These are phyloP conservation scores for Kodamaea kaohsiungensis DNA, from an alignment of 805 yeast genomes.

Conservation along the genomic window DNA sequence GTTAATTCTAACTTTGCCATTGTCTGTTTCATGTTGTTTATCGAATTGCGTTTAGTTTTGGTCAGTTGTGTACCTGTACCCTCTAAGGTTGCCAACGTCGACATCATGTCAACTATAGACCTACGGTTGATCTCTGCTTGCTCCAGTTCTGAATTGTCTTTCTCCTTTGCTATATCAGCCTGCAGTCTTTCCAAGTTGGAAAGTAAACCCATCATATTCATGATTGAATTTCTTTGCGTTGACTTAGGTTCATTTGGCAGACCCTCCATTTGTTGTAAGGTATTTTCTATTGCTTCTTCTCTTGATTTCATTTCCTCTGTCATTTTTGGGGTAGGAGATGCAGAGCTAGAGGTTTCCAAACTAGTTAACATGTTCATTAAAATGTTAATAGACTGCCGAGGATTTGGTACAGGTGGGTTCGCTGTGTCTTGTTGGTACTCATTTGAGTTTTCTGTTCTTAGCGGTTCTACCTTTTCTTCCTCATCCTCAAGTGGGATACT, in stretches of 20 bases:
- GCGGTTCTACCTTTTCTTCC: not conserved
- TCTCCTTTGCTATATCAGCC: constrained; percentile 11
- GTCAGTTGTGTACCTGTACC: not conserved
- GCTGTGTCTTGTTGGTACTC: not conserved
- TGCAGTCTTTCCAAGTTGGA: constrained; percentile 15
- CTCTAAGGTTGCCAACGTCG: constrained; percentile 23
- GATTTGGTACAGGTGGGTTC: not conserved
- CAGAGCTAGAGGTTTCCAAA: constrained; percentile 15
- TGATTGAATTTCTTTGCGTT: constrained; percentile 14
- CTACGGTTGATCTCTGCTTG: constrained; percentile 22
- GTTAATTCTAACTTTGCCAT: constrained; percentile 17
- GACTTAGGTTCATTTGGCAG: not conserved
- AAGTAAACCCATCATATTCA: constrained; percentile 17
- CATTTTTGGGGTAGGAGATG: not conserved
- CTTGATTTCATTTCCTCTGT: not conserved
- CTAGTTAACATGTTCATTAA: constrained; percentile 29
- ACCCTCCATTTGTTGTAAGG: not conserved
- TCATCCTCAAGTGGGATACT: not conserved
- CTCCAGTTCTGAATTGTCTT: constrained; percentile 7
- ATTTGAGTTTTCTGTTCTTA: not conserved
- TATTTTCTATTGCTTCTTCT: constrained; percentile 3
- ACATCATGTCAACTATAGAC: constrained; percentile 36
- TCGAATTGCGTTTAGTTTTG: constrained; percentile 19
- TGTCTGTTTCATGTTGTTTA: constrained; percentile 26
- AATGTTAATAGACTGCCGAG: constrained; percentile 26